Evolutionary conservation across 2,329 filamentous ascomycete species (phyloP).

Genomic region (Zymoseptoria pseudotritici): DNA sequence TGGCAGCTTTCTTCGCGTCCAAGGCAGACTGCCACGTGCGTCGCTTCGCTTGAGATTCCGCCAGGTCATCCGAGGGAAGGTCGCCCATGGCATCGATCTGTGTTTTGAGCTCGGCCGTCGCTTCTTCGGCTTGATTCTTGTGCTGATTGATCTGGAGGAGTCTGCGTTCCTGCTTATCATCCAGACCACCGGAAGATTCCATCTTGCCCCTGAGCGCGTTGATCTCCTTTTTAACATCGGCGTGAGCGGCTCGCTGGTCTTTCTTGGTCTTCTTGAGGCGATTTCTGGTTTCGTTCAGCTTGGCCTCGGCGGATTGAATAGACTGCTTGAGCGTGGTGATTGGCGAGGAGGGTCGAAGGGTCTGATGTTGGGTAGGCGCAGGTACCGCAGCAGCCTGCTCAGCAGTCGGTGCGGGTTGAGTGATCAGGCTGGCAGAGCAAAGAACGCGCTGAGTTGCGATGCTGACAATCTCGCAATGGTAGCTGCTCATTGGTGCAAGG

Average conservation of each 20-base stretch:
- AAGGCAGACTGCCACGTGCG: constrained; percentile 51
- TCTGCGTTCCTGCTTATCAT: constrained; percentile 69
- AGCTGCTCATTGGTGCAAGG: constrained; percentile 65
- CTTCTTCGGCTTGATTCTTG: constrained; percentile 62
- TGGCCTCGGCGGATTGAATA: constrained; percentile 63
- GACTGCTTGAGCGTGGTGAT: constrained; percentile 70
- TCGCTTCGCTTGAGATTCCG: constrained; percentile 50
- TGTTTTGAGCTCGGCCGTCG: constrained; percentile 47
- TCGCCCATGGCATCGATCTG: constrained; percentile 59
- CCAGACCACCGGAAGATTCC: constrained; percentile 59
- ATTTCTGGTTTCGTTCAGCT: constrained; percentile 61
- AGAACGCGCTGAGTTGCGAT: constrained; percentile 58
- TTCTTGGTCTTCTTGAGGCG: constrained; percentile 64
- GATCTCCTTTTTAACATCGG: constrained; percentile 64
- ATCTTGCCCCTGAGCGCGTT: constrained; percentile 61
- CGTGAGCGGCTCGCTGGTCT: constrained; percentile 64
- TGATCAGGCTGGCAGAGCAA: constrained; percentile 66
- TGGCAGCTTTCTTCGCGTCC: constrained; percentile 43
- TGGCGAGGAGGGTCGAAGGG: constrained; percentile 66
- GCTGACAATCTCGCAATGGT: constrained; percentile 70
- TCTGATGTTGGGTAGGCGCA: constrained; percentile 52
- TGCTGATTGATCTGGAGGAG: constrained; percentile 68
- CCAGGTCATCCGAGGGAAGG: constrained; percentile 55
- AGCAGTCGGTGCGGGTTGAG: constrained; percentile 50
- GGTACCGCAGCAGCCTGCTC: constrained; percentile 48